Conservation (phyloP, 1,139 yeast genomes). For the Taiozyma onychis region DNA sequence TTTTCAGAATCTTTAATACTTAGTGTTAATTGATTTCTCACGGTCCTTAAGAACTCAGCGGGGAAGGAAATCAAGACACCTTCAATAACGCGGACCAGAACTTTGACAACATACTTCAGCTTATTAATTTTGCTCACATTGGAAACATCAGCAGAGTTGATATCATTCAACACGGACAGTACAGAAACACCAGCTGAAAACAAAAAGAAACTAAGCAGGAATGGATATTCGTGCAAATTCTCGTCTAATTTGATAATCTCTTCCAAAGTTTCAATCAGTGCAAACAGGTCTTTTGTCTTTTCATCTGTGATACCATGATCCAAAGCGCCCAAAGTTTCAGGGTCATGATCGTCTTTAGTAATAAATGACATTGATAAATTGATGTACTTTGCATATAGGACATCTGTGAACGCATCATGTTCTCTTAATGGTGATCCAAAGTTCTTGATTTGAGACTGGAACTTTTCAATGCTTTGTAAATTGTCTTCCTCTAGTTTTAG, state of each 20-base stretch:
- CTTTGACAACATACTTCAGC: constrained; percentile 20
- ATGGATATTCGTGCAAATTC: constrained; percentile 21
- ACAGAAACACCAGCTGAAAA: constrained; percentile 22
- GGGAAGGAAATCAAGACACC: constrained; percentile 20
- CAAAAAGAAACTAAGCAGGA: constrained; percentile 18
- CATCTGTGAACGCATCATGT: constrained; percentile 7
- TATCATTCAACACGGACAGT: constrained; percentile 18
- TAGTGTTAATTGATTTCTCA: constrained; percentile 20
- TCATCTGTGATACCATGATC: constrained; percentile 10
- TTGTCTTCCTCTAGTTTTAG: constrained; percentile 1
- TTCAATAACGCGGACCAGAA: constrained; percentile 22
- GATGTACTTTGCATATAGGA: constrained; percentile 18
- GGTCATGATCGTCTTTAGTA: constrained; percentile 2
- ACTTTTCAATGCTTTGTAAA: constrained; percentile 3
- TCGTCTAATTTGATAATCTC: constrained; percentile 17
- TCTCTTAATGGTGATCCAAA: constrained; percentile 1
- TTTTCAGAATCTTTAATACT: constrained; percentile 25
- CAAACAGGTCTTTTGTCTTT: constrained; percentile 10
- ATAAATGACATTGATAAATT: constrained; percentile 3
- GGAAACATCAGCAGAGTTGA: constrained; percentile 13
- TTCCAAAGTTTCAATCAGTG: constrained; percentile 17
- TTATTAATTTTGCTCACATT: constrained; percentile 17
- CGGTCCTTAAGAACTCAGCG: constrained; percentile 19
- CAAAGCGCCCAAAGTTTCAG: constrained; percentile 10
- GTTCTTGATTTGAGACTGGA: constrained; percentile 2